phyloP scores from a whole-genome alignment of 2,329 filamentous ascomycete genomes.

The Ceratocystis eucalypticola region DNA sequence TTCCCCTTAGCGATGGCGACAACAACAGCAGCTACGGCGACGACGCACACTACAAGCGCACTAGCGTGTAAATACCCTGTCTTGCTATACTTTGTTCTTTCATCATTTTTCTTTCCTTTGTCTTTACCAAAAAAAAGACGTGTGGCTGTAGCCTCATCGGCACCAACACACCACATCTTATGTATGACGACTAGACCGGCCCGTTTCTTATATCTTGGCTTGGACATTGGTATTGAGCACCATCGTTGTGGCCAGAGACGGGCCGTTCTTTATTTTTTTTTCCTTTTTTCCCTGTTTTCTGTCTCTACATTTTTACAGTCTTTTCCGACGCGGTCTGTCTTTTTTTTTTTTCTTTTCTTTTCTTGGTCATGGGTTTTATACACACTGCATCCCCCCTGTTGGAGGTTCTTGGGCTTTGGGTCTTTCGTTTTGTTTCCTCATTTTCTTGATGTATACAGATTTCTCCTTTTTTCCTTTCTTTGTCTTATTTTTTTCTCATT shows the following conservation, averaged over 20 bases:
- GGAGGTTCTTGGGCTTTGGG: neutral
- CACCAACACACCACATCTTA: slow-evolving; percentile 3
- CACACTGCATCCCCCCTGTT: neutral
- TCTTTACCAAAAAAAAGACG: neutral
- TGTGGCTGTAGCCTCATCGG: slow-evolving; percentile 3
- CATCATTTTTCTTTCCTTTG: neutral
- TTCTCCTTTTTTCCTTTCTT: neutral
- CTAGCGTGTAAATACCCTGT: slow-evolving; percentile 30
- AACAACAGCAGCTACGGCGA: slow-evolving; percentile 32
- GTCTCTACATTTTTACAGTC: neutral
- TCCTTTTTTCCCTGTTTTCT: neutral
- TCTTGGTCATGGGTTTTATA: slow-evolving; percentile 4
- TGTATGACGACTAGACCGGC: slow-evolving; percentile 1
- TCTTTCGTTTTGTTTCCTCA: neutral
- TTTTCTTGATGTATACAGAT: slow-evolving; percentile 8
- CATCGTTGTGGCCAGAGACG: neutral
- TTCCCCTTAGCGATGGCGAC: slow-evolving; percentile 36
- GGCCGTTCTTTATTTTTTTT: neutral
- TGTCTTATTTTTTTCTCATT: neutral
- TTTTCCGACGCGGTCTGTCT: slow-evolving; percentile 1
- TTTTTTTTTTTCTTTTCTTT: neutral
- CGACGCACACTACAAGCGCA: slow-evolving; percentile 33
- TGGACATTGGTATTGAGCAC: neutral
- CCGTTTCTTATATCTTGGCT: neutral
- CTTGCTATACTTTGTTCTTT: neutral